Conservation (phyloP, 2,329 filamentous ascomycete genomes). For the Fusarium buharicum region DNA sequence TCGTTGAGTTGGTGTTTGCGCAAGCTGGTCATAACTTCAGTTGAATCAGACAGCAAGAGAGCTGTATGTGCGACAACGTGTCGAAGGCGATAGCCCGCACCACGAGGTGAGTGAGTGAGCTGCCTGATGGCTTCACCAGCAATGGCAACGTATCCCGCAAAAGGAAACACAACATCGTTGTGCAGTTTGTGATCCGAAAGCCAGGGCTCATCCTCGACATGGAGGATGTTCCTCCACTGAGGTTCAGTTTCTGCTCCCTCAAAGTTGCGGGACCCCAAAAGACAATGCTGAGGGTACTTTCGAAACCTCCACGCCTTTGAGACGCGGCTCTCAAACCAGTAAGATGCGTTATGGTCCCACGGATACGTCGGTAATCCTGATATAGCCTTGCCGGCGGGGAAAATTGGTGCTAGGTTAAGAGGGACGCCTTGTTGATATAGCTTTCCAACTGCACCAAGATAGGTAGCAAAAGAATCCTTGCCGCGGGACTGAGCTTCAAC, state of each 20-base stretch:
- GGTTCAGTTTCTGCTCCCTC: slow-evolving; percentile 40
- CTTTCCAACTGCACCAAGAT: slow-evolving; percentile 1
- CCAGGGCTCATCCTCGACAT: slow-evolving; percentile 50
- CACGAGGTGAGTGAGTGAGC: background rate
- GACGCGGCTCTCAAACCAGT: slow-evolving; percentile 50
- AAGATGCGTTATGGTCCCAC: slow-evolving; percentile 52
- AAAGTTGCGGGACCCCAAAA: slow-evolving; percentile 50
- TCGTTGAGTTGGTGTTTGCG: slow-evolving; percentile 15
- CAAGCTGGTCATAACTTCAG: slow-evolving; percentile 19
- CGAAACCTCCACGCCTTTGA: slow-evolving; percentile 46
- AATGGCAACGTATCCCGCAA: slow-evolving; percentile 52
- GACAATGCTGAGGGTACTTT: slow-evolving; percentile 50
- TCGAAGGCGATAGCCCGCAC: slow-evolving; percentile 2
- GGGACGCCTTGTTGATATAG: slow-evolving; percentile 1
- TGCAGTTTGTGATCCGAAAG: slow-evolving; percentile 52
- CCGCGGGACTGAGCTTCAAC: background rate
- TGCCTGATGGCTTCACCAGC: slow-evolving; percentile 53
- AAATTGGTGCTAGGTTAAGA: background rate
- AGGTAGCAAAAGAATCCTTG: background rate
- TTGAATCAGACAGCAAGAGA: background rate
- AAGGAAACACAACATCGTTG: slow-evolving; percentile 38
- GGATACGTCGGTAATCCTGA: slow-evolving; percentile 51
- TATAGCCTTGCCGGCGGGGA: slow-evolving; percentile 40
- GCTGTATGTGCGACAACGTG: slow-evolving; percentile 16
- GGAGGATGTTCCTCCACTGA: slow-evolving; percentile 44